Base-by-base conservation (phyloP, 139 green algal genomes). In the Asterochloris erici region DNA sequence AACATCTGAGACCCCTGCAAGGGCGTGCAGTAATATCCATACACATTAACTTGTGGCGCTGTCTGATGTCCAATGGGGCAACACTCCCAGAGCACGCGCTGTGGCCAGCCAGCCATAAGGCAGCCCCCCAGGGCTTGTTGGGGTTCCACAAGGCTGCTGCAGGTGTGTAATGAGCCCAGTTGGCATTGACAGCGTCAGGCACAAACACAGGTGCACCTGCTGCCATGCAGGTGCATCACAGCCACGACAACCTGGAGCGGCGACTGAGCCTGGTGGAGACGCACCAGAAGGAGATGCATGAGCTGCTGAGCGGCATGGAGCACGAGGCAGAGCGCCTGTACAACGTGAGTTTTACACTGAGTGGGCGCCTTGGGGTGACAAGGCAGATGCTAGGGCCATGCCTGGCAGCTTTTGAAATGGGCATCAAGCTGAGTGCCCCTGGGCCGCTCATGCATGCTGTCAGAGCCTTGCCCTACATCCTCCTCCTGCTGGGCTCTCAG, bases 191-290 rank as follows among this genome's bases (percentile, higher is more conserved):
- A 76, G 14, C 2, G 26, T 54, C 16, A 9, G 23, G 24, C 14
- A 19, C 70, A 76, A 28, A 76, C 9, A 19, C 23, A 28, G 10
- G 6, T 19, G 23, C n/a, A 9, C n/a, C n/a, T 76, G 23, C 24
- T 76, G 70, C 17, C 9, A 10, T 77, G 71, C 71, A 84, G 80
- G 82, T 74, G 24, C 26, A 63, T 27, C 61, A 23, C 9, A 28
- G 64, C 14, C 94, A 97, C 85, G 89, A 94, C 21, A 86, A 90
- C 0, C 87, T 98, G 66, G 95, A 97, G 81, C 82, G 86, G 68
- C 94, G 97, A 89, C 87, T 97, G 87, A 86, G 84, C 78, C 89
- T 97, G 87, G 88, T 98, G 70, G 95, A 98, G 86, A 94, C 88
- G 23, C 94, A 98, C 79, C 95, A 98, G 82, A 93, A 93, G 84